Evolutionary conservation across 129 eudicot species (phyloP), one percentile per base, ranked within the genome.

Genomic region (Flaveria brownii): DNA sequence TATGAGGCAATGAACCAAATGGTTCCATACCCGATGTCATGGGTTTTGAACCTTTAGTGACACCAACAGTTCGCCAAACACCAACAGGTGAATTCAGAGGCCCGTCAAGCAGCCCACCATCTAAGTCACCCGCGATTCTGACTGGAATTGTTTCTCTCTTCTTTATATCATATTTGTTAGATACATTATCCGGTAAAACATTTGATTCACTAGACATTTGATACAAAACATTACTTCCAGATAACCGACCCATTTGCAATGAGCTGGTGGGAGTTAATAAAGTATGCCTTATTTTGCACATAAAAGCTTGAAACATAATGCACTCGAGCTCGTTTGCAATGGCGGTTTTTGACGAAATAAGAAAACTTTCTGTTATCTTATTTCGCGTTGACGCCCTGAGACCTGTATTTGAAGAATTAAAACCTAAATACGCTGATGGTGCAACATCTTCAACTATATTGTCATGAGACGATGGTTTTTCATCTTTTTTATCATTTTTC

Each of bases 21-120:
- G 86, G 73, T 69, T 94, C 98, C 87, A 87, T 85, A 72, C 56
- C 86, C 72, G 77, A 77, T 60, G 85, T 68, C 73, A 77, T 73
- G n/a, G 92, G 81, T 77, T 91, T 94, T 71, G 89, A 73, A 64
- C 84, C 86, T 85, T 89, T 94, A 70, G 90, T 65, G 54, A 85
- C 81, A 62, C 93, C 97, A 84, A 93, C 99, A 59, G 99, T 84
- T 72, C 99, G 91, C 99, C 99, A 94, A 79, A 94, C 99, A 65
- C 99, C 99, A 79, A 94, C 93, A 60, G 97, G 92, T 23, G 99
- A 86, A 75, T 75, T 89, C 61, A 86, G 78, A 50, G 96, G 78
- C 42, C 98, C 93, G 26, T 94, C 92, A 47, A 87, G 85, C 56
- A 86, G 30, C 78, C 92, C 97, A 17, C 85, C 80, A 54, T 91